Conservation (phyloP, 192 early-diverging fungal species). For the Hyaloraphidium curvatum region DNA sequence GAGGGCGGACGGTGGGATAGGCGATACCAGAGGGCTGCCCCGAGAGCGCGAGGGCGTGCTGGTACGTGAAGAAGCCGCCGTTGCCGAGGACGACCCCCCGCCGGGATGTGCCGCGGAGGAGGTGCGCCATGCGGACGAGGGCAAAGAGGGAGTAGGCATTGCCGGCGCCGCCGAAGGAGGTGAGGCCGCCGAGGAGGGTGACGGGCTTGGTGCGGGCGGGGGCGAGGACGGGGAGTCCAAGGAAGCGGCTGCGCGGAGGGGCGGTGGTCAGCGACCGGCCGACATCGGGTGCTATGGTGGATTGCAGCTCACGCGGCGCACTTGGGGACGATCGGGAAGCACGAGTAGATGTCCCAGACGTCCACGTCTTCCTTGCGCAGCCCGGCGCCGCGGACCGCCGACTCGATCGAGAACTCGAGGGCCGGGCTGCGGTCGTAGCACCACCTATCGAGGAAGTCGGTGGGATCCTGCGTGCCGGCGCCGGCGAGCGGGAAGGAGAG, state of each 20-base stretch:
- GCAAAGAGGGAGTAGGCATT: no score
- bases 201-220: background rate
- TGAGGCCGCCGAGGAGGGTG: background rate
- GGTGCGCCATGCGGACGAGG: no score
- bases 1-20: background rate
- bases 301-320: no score
- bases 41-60: background rate
- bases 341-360: background rate
- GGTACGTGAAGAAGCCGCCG: constrained; percentile 2
- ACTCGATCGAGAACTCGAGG: background rate
- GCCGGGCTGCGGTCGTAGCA: background rate
- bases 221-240: no score
- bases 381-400: background rate
- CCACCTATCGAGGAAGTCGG: no score
- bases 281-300: no score
- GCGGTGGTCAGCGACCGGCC: no score
- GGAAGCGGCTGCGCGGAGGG: no score
- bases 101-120: background rate
- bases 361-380: background rate
- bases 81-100: background rate
- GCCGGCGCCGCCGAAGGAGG: background rate
- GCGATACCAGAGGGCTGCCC: background rate
- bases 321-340: background rate
- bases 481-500: background rate
- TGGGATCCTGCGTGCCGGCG: background rate